These are phyloP conservation scores for Pseudogymnoascus sp. DNA, from an alignment of 2,329 filamentous ascomycete genomes.

Conservation along the genomic window DNA sequence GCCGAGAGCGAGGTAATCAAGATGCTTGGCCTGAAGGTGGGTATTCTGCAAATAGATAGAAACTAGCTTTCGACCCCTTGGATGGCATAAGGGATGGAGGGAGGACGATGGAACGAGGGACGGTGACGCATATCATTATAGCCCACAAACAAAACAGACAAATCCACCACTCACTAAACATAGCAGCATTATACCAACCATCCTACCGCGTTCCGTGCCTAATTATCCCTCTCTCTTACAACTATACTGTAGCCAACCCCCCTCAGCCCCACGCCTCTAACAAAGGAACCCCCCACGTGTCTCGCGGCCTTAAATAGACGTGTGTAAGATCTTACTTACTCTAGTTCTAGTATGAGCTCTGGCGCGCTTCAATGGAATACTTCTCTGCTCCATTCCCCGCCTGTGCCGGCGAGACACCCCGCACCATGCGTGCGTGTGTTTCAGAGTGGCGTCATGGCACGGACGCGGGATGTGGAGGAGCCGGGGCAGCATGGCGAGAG, in stretches of 20 bases:
- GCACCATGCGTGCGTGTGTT: background rate
- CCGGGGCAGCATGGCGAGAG: background rate
- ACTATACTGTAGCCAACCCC: too few species aligned
- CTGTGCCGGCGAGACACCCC: background rate
- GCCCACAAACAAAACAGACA: background rate
- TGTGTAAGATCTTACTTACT: background rate
- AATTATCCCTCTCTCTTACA: too few species aligned
- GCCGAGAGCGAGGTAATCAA: background rate
- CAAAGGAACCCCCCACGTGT: background rate
- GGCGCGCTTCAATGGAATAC: background rate
- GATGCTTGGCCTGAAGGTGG: background rate
- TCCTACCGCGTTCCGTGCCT: background rate
- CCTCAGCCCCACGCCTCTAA: background rate
- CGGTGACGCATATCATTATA: background rate
- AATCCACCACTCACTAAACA: background rate
- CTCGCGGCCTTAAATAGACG: background rate
- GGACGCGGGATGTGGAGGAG: background rate
- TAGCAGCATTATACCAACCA: background rate
- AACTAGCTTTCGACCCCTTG: background rate
- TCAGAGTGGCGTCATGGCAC: slow-evolving; percentile 5
- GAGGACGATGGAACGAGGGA: background rate
- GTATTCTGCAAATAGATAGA: background rate
- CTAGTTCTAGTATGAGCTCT: background rate
- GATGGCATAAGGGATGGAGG: background rate
- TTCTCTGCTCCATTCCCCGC: background rate